Percentiles rank a stretch among this genome's conserved stretches.
Conservation (phyloP, 768 basidiomycete species). For the Coprinopsis cinerea region DNA sequence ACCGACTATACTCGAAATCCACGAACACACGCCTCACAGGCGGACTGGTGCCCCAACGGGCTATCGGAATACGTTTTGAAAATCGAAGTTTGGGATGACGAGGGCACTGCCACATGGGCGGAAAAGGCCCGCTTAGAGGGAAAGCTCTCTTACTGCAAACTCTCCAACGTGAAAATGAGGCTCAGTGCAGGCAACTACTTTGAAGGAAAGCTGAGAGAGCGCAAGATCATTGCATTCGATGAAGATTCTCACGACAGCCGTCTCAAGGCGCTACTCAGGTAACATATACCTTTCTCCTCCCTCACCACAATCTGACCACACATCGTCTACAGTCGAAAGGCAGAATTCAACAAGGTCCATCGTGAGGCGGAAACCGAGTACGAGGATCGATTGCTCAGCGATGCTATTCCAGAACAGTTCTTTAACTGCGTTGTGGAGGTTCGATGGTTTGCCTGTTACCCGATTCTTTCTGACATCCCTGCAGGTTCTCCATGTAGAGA, state of each 20-base stretch:
- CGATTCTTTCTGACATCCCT: background rate
- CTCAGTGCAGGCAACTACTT: constrained; percentile 31
- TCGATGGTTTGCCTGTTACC: background rate
- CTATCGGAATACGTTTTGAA: constrained; percentile 42
- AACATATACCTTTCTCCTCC: constrained; percentile 22
- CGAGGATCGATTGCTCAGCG: constrained; percentile 33
- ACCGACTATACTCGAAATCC: constrained; percentile 59
- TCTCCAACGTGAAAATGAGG: constrained; percentile 48
- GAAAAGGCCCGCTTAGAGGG: constrained; percentile 16
- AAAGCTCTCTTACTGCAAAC: constrained; percentile 39
- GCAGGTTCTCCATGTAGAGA: constrained; percentile 44
- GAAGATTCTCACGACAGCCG: constrained; percentile 27
- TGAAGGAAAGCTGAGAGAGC: constrained; percentile 48
- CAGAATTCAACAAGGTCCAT: constrained; percentile 29
- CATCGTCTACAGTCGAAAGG: constrained; percentile 8
- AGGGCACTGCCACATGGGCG: constrained; percentile 33
- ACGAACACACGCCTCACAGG: constrained; percentile 23
- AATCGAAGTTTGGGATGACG: constrained; percentile 58
- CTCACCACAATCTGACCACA: background rate
- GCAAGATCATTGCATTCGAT: constrained; percentile 40
- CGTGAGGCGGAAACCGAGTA: constrained; percentile 25
- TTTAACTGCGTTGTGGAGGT: constrained; percentile 61
- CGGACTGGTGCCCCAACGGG: constrained; percentile 40
- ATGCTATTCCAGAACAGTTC: constrained; percentile 35
- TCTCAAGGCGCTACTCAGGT: constrained; percentile 50